Evolutionary conservation across 306 rosid genomes (phyloP).

Genomic region (Prunus mongolica): DNA sequence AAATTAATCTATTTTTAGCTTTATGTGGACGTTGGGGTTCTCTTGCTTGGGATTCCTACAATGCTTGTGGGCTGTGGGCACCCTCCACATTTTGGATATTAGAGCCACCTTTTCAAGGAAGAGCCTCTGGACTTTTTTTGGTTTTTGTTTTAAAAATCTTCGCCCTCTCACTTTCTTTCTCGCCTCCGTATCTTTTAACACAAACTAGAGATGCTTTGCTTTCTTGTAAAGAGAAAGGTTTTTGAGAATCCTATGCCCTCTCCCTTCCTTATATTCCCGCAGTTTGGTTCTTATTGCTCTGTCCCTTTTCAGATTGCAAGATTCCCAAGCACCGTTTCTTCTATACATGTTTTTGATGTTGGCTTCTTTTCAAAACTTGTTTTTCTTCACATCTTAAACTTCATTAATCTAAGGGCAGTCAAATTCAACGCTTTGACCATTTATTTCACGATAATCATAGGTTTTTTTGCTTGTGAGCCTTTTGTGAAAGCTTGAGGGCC

Average conservation of each 20-base stretch:
- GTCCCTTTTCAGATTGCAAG: slow-evolving; percentile 60
- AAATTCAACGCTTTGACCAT: slow-evolving; percentile 12
- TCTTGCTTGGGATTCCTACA: slow-evolving; percentile 86
- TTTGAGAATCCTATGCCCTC: slow-evolving; percentile 88
- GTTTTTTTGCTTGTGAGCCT: not conserved
- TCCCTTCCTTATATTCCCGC: slow-evolving; percentile 53
- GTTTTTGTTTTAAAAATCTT: slow-evolving; percentile 12
- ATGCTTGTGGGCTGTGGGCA: slow-evolving; percentile 51
- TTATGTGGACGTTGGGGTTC: slow-evolving; percentile 61
- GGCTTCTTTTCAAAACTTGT: not conserved
- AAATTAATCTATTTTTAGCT: slow-evolving; percentile 38
- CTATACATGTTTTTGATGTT: too few relatives aligned
- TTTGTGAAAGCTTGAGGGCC: not conserved
- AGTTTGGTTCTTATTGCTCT: slow-evolving; percentile 54
- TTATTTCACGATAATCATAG: not conserved
- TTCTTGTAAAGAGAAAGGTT: slow-evolving; percentile 44
- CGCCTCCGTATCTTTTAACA: slow-evolving; percentile 53
- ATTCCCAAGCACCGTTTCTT: slow-evolving; percentile 21
- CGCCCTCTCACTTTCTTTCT: slow-evolving; percentile 42
- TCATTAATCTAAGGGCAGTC: slow-evolving; percentile 12
- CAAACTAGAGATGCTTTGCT: slow-evolving; percentile 42
- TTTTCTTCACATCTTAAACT: not conserved
- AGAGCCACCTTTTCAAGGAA: slow-evolving; percentile 66
- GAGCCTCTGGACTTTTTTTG: slow-evolving; percentile 16
- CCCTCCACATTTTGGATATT: slow-evolving; percentile 45